Evolutionary conservation across 441 rosid species (phyloP), one percentile per base, ranked within the genome.

Genomic region (Arabidopsis lyrata): DNA sequence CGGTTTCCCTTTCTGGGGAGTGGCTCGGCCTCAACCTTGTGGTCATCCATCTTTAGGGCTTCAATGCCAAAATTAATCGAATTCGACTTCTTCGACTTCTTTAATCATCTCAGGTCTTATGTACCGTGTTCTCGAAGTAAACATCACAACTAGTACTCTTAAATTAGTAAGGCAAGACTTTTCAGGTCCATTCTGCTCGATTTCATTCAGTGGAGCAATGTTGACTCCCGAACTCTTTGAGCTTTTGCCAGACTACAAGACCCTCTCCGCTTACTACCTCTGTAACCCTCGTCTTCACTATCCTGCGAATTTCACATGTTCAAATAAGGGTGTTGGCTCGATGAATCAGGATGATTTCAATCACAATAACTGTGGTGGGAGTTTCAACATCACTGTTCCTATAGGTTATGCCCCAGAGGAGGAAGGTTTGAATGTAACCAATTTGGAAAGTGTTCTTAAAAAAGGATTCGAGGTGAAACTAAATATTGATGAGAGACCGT

Each of bases 1-100:
- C 3, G 75, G 80, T 16, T 80, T 55, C 24, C 80, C 83, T 20
- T 80, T 76, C 45, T 77, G 75, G 83, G 83, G 81, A 68, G 57
- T 0, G 4, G 24, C 27, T 18, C 11, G 71, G 1, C 8, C 7
- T 4, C 5, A 31, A 62, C 52, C 39, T 9, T 79, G 83, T 68
- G 83, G 80, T 10, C 80, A 72, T 80, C 78, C 75, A 0, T 55
- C 64, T 14, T 27, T 80, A 12, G 6, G 0, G 49, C 83, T 80
- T 24, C 38, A 13, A 29, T 76, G 78, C 31, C 5, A 27, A 4
- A 27, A 3, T 3, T 5, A 27, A 27, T 3, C 7, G 1, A 39
- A 0, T 38, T 35, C 1, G 1, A 72, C 73, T 39, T 39, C 22
- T 20, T 20, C 22, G 22, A 20, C 1, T 20, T 18, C 20, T 18